A percentile compares a stretch with the other conserved stretches of the same genome.
These are phyloP conservation scores for Ogataea pini DNA, from an alignment of 805 yeast species.

Conservation along the genomic window DNA sequence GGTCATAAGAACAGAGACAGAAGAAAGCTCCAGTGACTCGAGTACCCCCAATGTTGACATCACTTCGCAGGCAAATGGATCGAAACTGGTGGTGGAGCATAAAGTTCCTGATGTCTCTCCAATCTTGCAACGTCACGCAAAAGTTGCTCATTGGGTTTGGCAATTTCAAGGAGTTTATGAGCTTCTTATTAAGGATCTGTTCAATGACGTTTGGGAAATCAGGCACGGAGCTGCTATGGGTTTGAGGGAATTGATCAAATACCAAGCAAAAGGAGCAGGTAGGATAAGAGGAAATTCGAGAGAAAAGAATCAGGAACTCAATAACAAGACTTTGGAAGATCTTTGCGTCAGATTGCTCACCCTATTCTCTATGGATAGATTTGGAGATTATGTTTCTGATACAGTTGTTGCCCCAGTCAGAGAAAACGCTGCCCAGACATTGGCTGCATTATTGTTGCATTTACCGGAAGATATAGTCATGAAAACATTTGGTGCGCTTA, in stretches of 20 bases:
- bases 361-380: constrained; percentile 87
- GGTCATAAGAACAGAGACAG: constrained; percentile 27
- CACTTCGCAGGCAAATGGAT: constrained; percentile 78
- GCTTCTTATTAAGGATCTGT: constrained; percentile 71
- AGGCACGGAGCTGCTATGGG: constrained; percentile 97
- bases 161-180: constrained; percentile 93
- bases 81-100: constrained; percentile 82
- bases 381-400: constrained; percentile 96
- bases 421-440: constrained; percentile 92
- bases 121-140: constrained; percentile 66
- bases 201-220: constrained; percentile 87
- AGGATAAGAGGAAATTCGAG: constrained; percentile 63
- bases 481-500: constrained; percentile 64
- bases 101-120: constrained; percentile 65
- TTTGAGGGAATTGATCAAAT: constrained; percentile 76
- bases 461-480: constrained; percentile 59
- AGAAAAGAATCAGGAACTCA: constrained; percentile 64
- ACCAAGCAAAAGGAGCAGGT: constrained; percentile 86
- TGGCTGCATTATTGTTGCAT: constrained; percentile 86
- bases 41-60: constrained; percentile 43
- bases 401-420: constrained; percentile 98
- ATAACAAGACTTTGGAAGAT: constrained; percentile 77
- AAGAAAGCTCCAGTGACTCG: constrained; percentile 22
- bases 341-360: constrained; percentile 82
- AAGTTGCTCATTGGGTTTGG: constrained; percentile 80